Percentiles rank a stretch among this genome's conserved stretches.
Evolutionary conservation across 768 basidiomycete genomes (phyloP).

Genomic region (Infundibulicybe gibba): DNA sequence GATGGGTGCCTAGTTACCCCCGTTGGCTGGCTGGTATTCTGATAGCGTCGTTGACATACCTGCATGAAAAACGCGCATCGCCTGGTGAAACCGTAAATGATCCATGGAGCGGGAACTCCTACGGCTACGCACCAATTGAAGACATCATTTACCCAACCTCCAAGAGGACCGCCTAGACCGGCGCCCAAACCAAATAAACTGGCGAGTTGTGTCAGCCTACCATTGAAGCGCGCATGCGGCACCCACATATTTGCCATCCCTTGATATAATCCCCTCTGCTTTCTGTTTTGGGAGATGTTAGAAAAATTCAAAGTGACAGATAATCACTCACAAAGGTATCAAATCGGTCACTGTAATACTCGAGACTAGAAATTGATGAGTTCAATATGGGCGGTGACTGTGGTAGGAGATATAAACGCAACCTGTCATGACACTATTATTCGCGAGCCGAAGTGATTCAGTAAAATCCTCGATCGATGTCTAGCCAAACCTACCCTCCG

Average conservation of each 20-base stretch:
- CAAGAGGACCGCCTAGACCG: constrained; percentile 74
- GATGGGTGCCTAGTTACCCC: constrained; percentile 60
- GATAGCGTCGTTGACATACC: constrained; percentile 35
- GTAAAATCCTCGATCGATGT: constrained; percentile 15
- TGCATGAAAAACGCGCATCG: constrained; percentile 83
- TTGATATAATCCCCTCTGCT: constrained; percentile 87
- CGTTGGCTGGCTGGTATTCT: constrained; percentile 6
- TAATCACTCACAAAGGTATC: constrained; percentile 70
- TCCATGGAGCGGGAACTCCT: constrained; percentile 2
- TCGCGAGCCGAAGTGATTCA: constrained; percentile 17
- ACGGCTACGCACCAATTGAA: constrained; percentile 71
- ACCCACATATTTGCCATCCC: constrained; percentile 85
- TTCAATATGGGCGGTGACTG: constrained; percentile 19
- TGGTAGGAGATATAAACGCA: constrained; percentile 11
- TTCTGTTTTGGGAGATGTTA: constrained; percentile 36
- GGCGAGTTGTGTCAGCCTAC: constrained; percentile 3
- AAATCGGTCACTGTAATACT: constrained; percentile 86
- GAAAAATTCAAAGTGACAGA: constrained; percentile 3
- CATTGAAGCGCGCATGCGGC: constrained; percentile 3
- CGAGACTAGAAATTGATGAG: constrained; percentile 48
- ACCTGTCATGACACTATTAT: constrained; percentile 80
- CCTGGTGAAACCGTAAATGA: constrained; percentile 38
- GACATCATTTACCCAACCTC: constrained; percentile 81
- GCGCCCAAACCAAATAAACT: constrained; percentile 85
- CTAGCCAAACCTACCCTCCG: constrained; percentile 62